Evolutionary conservation across 768 basidiomycete species (phyloP), one percentile per base, ranked within the genome.

Genomic region (Mrakia frigida): DNA sequence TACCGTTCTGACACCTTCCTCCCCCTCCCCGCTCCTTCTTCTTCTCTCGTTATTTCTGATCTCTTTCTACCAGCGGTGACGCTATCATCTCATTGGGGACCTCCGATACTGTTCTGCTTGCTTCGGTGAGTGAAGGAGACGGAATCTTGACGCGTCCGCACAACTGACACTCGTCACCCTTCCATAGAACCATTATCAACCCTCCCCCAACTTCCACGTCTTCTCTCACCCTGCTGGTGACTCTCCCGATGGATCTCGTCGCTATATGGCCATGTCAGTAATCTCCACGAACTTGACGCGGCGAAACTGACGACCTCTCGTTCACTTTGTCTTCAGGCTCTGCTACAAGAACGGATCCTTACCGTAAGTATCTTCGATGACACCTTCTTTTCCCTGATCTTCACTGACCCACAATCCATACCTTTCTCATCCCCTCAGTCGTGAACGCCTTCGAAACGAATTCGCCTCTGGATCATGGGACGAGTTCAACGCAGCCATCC

Each of bases 11-110:
- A 43, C 33, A 11, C 59, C 33, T 43, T n/a, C n/a, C n/a, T n/a
- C n/a, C n/a, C n/a, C n/a, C n/a, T n/a, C n/a, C n/a, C n/a, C n/a
- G n/a, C 56, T 70, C 18, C 7, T 28, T 6, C n/a, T 13, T 59
- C 33, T 63, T 23, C 53, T 28, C n/a, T n/a, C 21, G 39, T 23
- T 59, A 13, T 59, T 70, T 21, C 39, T 41, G 18, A n/a, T n/a
- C n/a, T n/a, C 9, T 31, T 5, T 13, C 37, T 35, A 37, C n/a
- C 56, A 77, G 75, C 1, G 91, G 91, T 70, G 92, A 94, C 80
- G 93, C 91, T 28, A 85, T 94, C 28, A 87, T 94, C 37, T 94
- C 92, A 13, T 86, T 94, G 31, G 93, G 93, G 33, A 96, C 93
- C 18, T 93, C 92, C 0, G 93, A 92, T 0, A 94, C 93, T 4